A percentile compares a stretch with the other conserved stretches of the same genome.
phyloP scores from a whole-genome alignment of 306 rosid genomes.

The Dryas drummondii region DNA sequence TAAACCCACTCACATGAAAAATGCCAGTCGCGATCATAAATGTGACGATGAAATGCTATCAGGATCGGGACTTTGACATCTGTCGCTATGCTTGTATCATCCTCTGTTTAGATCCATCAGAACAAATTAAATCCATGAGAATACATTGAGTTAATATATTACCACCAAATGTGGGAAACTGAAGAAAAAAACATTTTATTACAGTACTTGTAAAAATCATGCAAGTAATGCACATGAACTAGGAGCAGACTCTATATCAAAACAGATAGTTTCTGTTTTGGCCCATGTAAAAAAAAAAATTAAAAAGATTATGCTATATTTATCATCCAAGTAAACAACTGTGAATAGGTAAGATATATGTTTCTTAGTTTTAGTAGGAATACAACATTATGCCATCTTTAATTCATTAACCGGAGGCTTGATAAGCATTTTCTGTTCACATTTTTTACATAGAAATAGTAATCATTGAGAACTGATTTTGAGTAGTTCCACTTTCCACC shows the following conservation, averaged over 20 bases:
- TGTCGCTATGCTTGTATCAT: conserved; percentile 75
- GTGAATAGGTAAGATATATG: not conserved
- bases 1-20: conserved; percentile 69
- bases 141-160: not conserved
- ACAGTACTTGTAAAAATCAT: not conserved
- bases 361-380: not conserved
- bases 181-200: not conserved
- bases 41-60: conserved; percentile 66
- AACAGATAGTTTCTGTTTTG: not conserved
- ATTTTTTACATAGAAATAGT: not conserved
- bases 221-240: not conserved
- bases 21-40: conserved; percentile 82
- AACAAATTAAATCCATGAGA: conserved; percentile 10
- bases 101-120: conserved; percentile 61
- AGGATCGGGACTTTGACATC: conserved; percentile 91
- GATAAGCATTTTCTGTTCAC: not conserved
- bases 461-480: not conserved
- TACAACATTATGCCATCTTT: not conserved
- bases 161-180: not conserved
- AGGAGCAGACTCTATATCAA: not conserved
- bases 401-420: not conserved
- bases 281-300: not conserved
- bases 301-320: not conserved
- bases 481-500: not conserved
- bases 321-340: not conserved